These are phyloP conservation scores for Sporothrix brunneoviolacea DNA, from an alignment of 2,329 filamentous ascomycete genomes.

Conservation along the genomic window DNA sequence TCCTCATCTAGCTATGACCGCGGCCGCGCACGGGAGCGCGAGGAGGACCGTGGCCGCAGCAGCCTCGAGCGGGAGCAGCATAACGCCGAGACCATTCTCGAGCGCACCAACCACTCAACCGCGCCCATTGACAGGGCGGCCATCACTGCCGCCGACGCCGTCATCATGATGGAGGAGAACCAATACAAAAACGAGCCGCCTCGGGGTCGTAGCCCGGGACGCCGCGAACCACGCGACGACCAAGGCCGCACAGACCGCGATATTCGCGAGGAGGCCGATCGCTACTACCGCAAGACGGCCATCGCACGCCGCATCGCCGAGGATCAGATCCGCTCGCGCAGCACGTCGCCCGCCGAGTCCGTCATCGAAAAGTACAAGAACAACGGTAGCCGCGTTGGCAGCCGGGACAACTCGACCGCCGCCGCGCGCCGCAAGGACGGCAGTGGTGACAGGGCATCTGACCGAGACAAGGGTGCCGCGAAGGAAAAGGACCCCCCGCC, in stretches of 20 bases:
- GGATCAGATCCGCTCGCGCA: constrained; percentile 48
- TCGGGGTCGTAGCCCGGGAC: constrained; percentile 14
- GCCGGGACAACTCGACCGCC: not conserved
- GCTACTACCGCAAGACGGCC: constrained; percentile 49
- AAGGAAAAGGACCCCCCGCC: not conserved
- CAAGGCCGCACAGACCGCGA: constrained; percentile 18
- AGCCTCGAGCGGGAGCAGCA: constrained; percentile 45
- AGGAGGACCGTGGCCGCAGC: constrained; percentile 8
- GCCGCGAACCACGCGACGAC: constrained; percentile 13
- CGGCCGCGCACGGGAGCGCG: not conserved
- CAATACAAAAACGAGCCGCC: constrained; percentile 23
- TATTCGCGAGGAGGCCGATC: constrained; percentile 49
- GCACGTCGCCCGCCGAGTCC: constrained; percentile 44
- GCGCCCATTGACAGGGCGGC: constrained; percentile 39
- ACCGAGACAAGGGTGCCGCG: not conserved
- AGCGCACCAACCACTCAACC: constrained; percentile 42
- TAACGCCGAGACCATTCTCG: constrained; percentile 37
- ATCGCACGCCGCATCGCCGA: constrained; percentile 47
- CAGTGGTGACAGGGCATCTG: constrained; percentile 12
- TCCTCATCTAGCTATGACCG: not conserved
- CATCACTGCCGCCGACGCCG: constrained; percentile 40
- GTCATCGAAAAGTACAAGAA: constrained; percentile 49
- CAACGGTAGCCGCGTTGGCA: not conserved
- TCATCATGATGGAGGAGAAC: constrained; percentile 33
- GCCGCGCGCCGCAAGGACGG: not conserved